These are phyloP conservation scores for Trichoderma afroharzianum DNA, from an alignment of 2,329 filamentous ascomycete species.

Conservation along the genomic window DNA sequence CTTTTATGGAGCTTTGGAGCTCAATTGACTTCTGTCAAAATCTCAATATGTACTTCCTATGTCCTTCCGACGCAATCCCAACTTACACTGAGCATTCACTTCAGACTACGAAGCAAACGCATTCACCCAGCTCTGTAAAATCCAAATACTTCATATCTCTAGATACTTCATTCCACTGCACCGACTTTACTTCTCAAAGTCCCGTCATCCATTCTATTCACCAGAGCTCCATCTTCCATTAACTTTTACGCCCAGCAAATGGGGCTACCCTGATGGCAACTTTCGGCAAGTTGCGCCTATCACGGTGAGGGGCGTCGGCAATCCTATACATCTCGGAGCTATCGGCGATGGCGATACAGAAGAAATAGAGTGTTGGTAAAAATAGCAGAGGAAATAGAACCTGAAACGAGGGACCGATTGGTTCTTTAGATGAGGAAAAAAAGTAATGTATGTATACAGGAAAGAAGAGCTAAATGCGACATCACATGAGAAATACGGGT, in stretches of 20 bases:
- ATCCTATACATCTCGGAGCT: background rate
- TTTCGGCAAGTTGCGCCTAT: background rate
- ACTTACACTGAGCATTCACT: background rate
- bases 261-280: background rate
- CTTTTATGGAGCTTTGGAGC: too few species aligned
- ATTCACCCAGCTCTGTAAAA: background rate
- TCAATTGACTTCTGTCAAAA: background rate
- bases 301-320: background rate
- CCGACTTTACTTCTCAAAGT: background rate
- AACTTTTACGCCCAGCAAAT: background rate
- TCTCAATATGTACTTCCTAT: background rate
- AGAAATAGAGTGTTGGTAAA: background rate
- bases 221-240: background rate
- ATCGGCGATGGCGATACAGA: background rate
- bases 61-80: background rate
- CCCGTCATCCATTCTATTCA: background rate
- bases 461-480: background rate
- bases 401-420: background rate
- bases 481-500: background rate
- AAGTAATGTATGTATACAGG: background rate
- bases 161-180: background rate
- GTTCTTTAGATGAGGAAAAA: background rate
- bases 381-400: background rate
- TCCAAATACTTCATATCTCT: background rate
- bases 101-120: background rate